phyloP scores from a whole-genome alignment of 2,329 filamentous ascomycete genomes.

The Chlorencoelia australis region DNA sequence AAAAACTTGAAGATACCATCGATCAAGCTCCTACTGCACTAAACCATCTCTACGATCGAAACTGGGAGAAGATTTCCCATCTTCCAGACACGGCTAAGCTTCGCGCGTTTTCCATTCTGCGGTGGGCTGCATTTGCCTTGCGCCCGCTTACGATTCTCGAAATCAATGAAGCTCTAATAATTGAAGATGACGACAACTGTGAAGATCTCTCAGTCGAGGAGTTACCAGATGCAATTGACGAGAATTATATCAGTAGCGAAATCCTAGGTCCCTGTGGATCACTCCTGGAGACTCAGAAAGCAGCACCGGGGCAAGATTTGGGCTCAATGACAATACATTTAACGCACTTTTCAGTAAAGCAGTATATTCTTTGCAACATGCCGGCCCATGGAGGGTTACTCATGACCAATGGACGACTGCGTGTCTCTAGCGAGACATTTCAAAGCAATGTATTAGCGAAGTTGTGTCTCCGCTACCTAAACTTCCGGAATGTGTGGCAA shows the following conservation, averaged over 20 bases:
- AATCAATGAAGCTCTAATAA: slow-evolving; percentile 13
- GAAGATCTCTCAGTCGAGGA: slow-evolving; percentile 18
- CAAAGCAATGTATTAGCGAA: slow-evolving; percentile 4
- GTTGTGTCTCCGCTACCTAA: slow-evolving; percentile 3
- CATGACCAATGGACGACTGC: slow-evolving; percentile 1
- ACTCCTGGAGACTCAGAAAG: slow-evolving; percentile 22
- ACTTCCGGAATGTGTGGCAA: slow-evolving; percentile 1
- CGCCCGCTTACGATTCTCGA: slow-evolving; percentile 14
- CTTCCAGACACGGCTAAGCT: slow-evolving; percentile 6
- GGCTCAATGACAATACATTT: slow-evolving; percentile 13
- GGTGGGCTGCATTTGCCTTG: slow-evolving; percentile 14
- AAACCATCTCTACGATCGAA: slow-evolving; percentile 7
- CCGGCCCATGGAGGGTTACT: slow-evolving; percentile 1
- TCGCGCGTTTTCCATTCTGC: slow-evolving; percentile 11
- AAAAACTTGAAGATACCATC: slow-evolving; percentile 7
- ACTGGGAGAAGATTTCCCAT: slow-evolving; percentile 7
- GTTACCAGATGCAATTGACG: slow-evolving; percentile 20
- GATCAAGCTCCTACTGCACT: slow-evolving; percentile 8
- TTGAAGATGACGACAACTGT: slow-evolving; percentile 9
- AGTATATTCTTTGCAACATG: slow-evolving; percentile 11
- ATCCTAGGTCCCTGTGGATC: slow-evolving; percentile 25
- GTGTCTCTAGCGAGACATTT: not conserved
- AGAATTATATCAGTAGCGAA: slow-evolving; percentile 25
- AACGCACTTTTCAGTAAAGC: slow-evolving; percentile 16
- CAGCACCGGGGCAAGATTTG: not conserved